A percentile compares a stretch with the other conserved stretches of the same genome.
These are phyloP conservation scores for Przewalskia tangutica DNA, from an alignment of 257 asterid species.

Conservation along the genomic window DNA sequence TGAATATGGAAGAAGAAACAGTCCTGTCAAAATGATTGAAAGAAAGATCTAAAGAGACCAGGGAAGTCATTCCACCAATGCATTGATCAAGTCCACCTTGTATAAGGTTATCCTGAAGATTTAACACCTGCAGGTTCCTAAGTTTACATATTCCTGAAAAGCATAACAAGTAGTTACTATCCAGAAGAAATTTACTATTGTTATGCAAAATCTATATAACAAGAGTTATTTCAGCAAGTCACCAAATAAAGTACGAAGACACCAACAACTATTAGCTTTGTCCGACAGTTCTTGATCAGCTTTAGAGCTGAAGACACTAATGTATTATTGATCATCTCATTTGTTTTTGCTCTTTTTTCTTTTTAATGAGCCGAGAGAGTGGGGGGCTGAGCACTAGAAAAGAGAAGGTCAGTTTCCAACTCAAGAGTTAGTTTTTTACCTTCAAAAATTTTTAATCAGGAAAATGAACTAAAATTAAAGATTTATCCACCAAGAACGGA, in stretches of 20 bases:
- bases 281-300: neutral
- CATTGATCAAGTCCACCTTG: slow-evolving; percentile 15
- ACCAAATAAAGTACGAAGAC: neutral
- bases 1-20: slow-evolving; percentile 4
- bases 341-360: neutral
- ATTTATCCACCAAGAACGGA: neutral
- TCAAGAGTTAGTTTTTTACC: neutral
- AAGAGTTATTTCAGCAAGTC: neutral
- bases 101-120: slow-evolving; percentile 8
- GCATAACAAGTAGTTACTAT: neutral
- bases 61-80: slow-evolving; percentile 1
- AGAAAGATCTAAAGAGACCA: slow-evolving; percentile 14
- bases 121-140: slow-evolving; percentile 10
- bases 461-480: neutral
- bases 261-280: neutral
- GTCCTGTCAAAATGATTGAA: slow-evolving; percentile 1
- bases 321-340: neutral
- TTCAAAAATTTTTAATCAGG: neutral
- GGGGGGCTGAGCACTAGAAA: neutral
- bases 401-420: neutral
- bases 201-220: neutral
- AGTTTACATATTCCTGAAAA: slow-evolving; percentile 15
- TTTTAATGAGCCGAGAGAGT: too few relatives aligned
- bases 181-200: neutral
- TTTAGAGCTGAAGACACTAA: neutral